Evolutionary conservation across 192 early-diverging fungal species (phyloP).

Genomic region (Diversispora eburnea): DNA sequence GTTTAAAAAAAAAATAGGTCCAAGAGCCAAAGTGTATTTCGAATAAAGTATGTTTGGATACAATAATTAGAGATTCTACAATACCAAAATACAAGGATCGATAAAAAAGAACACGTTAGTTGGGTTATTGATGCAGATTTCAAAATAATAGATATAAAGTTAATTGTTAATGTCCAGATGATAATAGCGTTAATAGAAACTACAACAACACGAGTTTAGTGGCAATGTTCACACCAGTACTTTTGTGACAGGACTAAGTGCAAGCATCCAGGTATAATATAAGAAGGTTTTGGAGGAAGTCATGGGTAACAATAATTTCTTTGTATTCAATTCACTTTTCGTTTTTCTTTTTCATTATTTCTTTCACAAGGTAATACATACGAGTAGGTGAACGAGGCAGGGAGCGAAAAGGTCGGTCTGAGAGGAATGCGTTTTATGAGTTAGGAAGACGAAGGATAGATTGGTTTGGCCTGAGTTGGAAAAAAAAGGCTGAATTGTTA

Average conservation of each 20-base stretch:
- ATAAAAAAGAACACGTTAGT: conserved; percentile 11
- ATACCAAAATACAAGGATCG: conserved; percentile 11
- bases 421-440: conserved; percentile 11
- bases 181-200: conserved; percentile 2
- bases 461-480: conserved; percentile 27
- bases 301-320: conserved; percentile 9
- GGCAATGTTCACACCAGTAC: not conserved
- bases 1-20: not conserved
- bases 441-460: conserved; percentile 25
- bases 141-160: not conserved
- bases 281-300: not conserved
- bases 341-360: not conserved
- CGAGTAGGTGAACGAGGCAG: conserved; percentile 14
- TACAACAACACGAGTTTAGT: not conserved
- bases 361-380: conserved; percentile 14
- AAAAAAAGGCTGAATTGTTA: conserved; percentile 8
- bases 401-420: conserved; percentile 23
- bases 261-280: conserved; percentile 10
- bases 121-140: not conserved
- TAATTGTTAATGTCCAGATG: conserved; percentile 10
- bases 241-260: conserved; percentile 4
- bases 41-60: not conserved
- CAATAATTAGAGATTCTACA: conserved; percentile 20
- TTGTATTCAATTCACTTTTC: not conserved
- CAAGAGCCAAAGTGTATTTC: conserved; percentile 20